phyloP scores from a whole-genome alignment of 2,329 filamentous ascomycete genomes.

The Fusarium sp. region DNA sequence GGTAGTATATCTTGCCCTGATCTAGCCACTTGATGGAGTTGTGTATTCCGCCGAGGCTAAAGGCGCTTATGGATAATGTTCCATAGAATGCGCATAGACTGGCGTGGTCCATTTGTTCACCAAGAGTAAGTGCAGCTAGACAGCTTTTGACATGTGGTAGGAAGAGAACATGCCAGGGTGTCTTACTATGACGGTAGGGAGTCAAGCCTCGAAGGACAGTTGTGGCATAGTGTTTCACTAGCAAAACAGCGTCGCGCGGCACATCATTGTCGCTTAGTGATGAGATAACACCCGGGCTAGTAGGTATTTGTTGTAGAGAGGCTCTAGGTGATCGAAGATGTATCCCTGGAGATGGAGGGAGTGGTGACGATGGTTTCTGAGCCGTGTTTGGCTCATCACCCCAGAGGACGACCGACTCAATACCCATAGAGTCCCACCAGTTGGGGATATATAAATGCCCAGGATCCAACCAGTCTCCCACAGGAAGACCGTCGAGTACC shows the following conservation, averaged over 20 bases:
- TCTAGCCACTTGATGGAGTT: slow-evolving; percentile 20
- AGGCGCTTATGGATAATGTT: slow-evolving; percentile 35
- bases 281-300: neutral
- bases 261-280: slow-evolving; percentile 3
- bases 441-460: neutral
- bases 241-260: slow-evolving; percentile 26
- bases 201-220: slow-evolving; percentile 33
- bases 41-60: slow-evolving; percentile 28
- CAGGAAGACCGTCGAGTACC: neutral
- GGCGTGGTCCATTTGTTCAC: slow-evolving; percentile 34
- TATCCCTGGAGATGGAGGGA: neutral
- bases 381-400: neutral
- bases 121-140: slow-evolving; percentile 25
- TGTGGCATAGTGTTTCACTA: slow-evolving; percentile 32
- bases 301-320: fast-evolving
- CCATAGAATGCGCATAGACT: slow-evolving; percentile 38
- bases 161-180: slow-evolving; percentile 37
- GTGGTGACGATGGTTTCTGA: neutral
- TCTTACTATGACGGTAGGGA: slow-evolving; percentile 39
- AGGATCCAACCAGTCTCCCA: neutral
- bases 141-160: slow-evolving; percentile 33
- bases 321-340: fast-evolving
- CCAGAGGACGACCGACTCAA: neutral
- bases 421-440: slow-evolving; percentile 25
- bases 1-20: slow-evolving; percentile 26